Evolutionary conservation across 257 asterid species (phyloP).

Genomic region (Solanum piurae): DNA sequence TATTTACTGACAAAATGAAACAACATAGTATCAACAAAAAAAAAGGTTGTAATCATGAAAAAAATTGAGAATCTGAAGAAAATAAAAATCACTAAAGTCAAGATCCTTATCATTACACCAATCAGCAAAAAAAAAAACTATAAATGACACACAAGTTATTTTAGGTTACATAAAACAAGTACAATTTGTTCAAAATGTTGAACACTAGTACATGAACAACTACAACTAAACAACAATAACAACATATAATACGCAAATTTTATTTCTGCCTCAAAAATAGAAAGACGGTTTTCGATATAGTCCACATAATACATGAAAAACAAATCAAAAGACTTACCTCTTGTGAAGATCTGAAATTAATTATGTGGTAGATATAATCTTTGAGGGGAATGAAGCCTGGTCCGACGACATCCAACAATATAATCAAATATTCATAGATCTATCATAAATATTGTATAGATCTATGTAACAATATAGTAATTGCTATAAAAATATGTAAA

Average conservation of each 20-base stretch:
- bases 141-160: not conserved
- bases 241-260: not conserved
- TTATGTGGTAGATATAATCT: not conserved
- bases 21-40: not conserved
- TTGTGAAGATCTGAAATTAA: not conserved
- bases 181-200: not conserved
- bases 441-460: not conserved
- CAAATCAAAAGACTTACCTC: not conserved
- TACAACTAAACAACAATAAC: not conserved
- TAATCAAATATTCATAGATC: not conserved
- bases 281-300: fast-evolving
- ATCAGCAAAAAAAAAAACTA: not conserved
- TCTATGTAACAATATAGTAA: not conserved
- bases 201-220: not conserved
- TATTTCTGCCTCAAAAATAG: not conserved
- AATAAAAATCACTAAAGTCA: not conserved
- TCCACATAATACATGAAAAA: not conserved
- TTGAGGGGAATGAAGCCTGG: slow-evolving; percentile 30
- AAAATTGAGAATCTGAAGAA: not conserved
- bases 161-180: not conserved
- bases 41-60: not conserved
- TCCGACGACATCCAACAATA: slow-evolving; percentile 11
- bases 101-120: slow-evolving; percentile 1
- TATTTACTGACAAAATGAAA: not conserved
- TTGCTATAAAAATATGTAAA: not conserved